These are phyloP conservation scores for Xylaria intraflava DNA, from an alignment of 495 filamentous ascomycete genomes.

Conservation along the genomic window DNA sequence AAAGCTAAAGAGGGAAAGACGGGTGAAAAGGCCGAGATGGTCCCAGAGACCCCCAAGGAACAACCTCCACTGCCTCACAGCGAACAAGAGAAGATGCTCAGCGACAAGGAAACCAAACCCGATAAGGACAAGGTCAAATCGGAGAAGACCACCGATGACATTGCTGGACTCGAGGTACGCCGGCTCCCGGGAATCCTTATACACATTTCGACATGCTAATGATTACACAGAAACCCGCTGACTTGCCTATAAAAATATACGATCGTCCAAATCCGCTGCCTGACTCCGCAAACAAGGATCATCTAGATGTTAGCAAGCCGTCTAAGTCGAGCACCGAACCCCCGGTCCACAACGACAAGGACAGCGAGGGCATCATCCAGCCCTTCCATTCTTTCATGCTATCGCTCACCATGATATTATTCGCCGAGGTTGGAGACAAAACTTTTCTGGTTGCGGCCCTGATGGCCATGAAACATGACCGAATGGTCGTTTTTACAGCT, in stretches of 20 bases:
- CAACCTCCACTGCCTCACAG: constrained; percentile 73
- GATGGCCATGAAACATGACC: constrained; percentile 98
- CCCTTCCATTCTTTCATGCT: constrained; percentile 88
- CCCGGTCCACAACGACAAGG: constrained; percentile 27
- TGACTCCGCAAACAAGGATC: constrained; percentile 57
- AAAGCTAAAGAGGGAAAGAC: constrained; percentile 53
- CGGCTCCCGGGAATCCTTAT: background rate
- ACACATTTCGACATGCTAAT: constrained; percentile 1
- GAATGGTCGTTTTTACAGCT: constrained; percentile 85
- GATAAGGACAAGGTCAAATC: constrained; percentile 35
- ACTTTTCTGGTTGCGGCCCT: constrained; percentile 95
- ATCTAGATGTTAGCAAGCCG: constrained; percentile 58
- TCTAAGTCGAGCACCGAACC: constrained; percentile 28
- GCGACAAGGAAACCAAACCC: constrained; percentile 33
- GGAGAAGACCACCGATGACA: constrained; percentile 34
- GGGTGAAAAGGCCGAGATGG: constrained; percentile 59
- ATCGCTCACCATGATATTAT: constrained; percentile 93
- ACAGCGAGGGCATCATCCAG: constrained; percentile 60
- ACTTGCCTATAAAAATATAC: constrained; percentile 73
- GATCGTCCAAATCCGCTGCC: constrained; percentile 71
- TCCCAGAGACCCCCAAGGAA: constrained; percentile 76
- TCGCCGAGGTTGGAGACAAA: constrained; percentile 97
- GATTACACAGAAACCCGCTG: constrained; percentile 63
- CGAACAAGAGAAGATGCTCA: constrained; percentile 55
- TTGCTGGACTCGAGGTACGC: constrained; percentile 63